Evolutionary conservation across 1,284 basidiomycete species (phyloP).

Genomic region (Moniliophthora roreri): DNA sequence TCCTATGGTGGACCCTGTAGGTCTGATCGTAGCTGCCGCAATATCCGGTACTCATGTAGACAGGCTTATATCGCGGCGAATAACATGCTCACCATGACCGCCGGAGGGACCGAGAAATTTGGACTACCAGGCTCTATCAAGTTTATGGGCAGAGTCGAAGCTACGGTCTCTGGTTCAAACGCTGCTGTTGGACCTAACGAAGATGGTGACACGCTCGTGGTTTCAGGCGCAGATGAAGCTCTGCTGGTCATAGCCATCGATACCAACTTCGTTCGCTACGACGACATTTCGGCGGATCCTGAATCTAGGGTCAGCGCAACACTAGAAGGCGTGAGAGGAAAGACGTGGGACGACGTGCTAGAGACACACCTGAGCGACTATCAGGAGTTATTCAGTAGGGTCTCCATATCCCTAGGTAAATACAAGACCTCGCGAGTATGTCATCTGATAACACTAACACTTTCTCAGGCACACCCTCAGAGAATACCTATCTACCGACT

Average conservation of each 20-base stretch:
- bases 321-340: slow-evolving; percentile 7
- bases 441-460: too few relatives aligned
- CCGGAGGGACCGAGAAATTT: slow-evolving; percentile 5
- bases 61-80: slow-evolving; percentile 7
- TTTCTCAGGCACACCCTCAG: slow-evolving; percentile 10
- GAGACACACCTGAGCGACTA: slow-evolving; percentile 14
- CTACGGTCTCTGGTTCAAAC: neutral
- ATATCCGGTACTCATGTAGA: neutral
- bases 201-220: slow-evolving; percentile 1
- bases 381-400: slow-evolving; percentile 14
- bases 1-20: slow-evolving; percentile 14
- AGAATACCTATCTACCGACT: slow-evolving; percentile 14
- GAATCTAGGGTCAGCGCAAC: slow-evolving; percentile 6
- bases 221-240: slow-evolving; percentile 15
- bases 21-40: neutral
- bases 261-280: slow-evolving; percentile 17
- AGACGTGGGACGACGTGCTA: slow-evolving; percentile 12
- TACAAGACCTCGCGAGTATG: neutral
- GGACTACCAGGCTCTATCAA: slow-evolving; percentile 12
- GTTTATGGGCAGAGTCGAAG: slow-evolving; percentile 11
- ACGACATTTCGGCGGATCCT: slow-evolving; percentile 15
- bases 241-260: slow-evolving; percentile 15
- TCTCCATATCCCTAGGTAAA: slow-evolving; percentile 15
- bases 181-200: neutral
- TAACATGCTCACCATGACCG: slow-evolving; percentile 8